Conservation (phyloP, 139 green algal species). For the Ulvella scutata region DNA sequence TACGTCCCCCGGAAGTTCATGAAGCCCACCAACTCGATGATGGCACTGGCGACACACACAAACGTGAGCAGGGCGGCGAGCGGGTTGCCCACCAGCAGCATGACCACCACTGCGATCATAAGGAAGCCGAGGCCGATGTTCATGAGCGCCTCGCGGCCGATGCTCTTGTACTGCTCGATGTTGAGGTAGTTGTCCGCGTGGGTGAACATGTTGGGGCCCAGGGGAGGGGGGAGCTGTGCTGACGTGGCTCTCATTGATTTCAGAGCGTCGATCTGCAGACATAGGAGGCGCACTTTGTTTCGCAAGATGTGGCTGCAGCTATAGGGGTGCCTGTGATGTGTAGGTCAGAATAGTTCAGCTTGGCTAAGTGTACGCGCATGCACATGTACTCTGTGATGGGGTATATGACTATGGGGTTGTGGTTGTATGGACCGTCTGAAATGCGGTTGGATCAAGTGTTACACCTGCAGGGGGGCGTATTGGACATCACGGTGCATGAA, state of each 20-base stretch:
- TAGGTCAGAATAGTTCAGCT: no score
- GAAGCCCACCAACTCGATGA: constrained; percentile 30
- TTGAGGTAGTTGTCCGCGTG: constrained; percentile 18
- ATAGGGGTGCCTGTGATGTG: no score
- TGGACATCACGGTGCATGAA: no score
- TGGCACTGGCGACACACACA: constrained; percentile 15
- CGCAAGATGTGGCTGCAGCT: no score
- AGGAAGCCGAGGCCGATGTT: constrained; percentile 27
- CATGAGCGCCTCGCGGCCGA: constrained; percentile 14
- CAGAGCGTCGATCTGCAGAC: constrained; percentile 2
- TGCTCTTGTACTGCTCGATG: constrained; percentile 30
- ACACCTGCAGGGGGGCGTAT: no score
- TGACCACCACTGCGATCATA: constrained; percentile 19
- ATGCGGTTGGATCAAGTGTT: no score
- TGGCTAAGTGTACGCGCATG: no score
- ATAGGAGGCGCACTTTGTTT: no score
- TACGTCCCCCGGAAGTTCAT: constrained; percentile 23
- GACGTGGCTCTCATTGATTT: constrained; percentile 3
- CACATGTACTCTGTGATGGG: no score
- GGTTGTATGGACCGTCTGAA: no score
- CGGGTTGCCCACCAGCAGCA: constrained; percentile 25
- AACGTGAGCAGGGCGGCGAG: constrained; percentile 17
- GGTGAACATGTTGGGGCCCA: constrained; percentile 8
- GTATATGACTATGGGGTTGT: no score
- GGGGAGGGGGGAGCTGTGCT: not conserved